Base-by-base conservation (phyloP, 139 green algal species). In the Spirogloea muscicola region DNA sequence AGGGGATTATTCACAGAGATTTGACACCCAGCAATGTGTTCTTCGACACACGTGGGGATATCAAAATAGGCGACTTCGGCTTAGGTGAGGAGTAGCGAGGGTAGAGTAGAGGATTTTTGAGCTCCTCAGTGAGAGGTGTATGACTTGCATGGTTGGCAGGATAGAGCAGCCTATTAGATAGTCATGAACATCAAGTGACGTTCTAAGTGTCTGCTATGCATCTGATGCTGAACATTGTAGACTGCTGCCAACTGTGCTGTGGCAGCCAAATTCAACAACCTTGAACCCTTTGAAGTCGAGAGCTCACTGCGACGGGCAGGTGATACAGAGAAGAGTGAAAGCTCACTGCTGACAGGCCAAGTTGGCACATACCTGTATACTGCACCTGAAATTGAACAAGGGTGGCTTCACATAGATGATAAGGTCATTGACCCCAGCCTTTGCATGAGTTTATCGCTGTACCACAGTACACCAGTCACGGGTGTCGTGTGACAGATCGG, bases 21-120 rank as follows among this genome's bases (percentile, higher is more conserved):
- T 84, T 97, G 49, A 97, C 96, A 76, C 94, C 87, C 68, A 89
- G 92, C 84, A 97, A 97, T 85, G 94, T 97, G 61, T 97, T 98
- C 84, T 90, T 96, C 63, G 96, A 96, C 74, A 87, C 90, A 5
- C 85, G 87, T 37, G 94, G 94, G 13, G 86, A 93, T 27, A 88
- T 98, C 31, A 97, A 97, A 78, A 96, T 98, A 74, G 94, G 92
- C 0, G 94, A 98, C 77, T 85, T 98, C 63, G 94, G 94, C 0
- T 84, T 98, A 39, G 94, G 91, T 18, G 96, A 72, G 57, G 3
- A 34, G 13, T n/a, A 40, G 18, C 36, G 18, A 36, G 18, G 7
- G 42, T n/a, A 37, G 0, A n/a, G 0, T 13, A 5, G 43, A n/a
- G 43, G n/a, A n/a, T n/a, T n/a, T n/a, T 0, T 10, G 0, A 25